These are phyloP conservation scores for Bremia lactucae DNA, from an alignment of 352 stramenopile species.

Conservation along the genomic window DNA sequence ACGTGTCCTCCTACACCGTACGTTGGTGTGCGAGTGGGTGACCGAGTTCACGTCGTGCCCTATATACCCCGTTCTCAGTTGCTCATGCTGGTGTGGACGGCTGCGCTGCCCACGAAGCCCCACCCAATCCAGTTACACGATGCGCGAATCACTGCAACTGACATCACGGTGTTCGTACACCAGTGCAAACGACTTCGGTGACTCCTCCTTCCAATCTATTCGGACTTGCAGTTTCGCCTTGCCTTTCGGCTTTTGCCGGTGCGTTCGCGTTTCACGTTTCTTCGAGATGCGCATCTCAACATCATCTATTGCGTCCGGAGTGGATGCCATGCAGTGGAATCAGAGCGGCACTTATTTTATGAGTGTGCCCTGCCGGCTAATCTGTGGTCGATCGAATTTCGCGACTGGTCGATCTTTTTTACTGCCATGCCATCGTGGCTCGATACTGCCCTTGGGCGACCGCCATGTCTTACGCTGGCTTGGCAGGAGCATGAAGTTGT, in stretches of 20 bases:
- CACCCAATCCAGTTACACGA: neutral
- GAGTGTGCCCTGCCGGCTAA: neutral
- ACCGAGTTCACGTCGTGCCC: neutral
- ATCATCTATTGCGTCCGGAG: too few species aligned
- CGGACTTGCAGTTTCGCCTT: too few species aligned
- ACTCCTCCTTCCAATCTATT: too few species aligned
- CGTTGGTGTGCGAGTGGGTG: neutral
- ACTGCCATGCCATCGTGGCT: too few species aligned
- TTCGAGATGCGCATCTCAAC: neutral
- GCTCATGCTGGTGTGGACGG: neutral
- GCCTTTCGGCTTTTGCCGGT: too few species aligned
- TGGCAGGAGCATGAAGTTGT: neutral
- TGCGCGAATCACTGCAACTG: neutral
- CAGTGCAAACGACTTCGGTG: too few species aligned
- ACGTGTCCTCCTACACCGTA: neutral
- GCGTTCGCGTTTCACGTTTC: neutral
- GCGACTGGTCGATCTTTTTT: neutral
- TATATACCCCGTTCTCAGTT: neutral
- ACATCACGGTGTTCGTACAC: neutral
- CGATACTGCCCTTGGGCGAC: too few species aligned
- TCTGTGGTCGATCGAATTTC: neutral
- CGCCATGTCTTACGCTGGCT: too few species aligned
- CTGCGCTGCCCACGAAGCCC: neutral
- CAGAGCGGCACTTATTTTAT: neutral
- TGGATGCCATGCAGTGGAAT: neutral